These are phyloP conservation scores for Rhodomyrtus tomentosa DNA, from an alignment of 345 rosid genomes.

Conservation along the genomic window DNA sequence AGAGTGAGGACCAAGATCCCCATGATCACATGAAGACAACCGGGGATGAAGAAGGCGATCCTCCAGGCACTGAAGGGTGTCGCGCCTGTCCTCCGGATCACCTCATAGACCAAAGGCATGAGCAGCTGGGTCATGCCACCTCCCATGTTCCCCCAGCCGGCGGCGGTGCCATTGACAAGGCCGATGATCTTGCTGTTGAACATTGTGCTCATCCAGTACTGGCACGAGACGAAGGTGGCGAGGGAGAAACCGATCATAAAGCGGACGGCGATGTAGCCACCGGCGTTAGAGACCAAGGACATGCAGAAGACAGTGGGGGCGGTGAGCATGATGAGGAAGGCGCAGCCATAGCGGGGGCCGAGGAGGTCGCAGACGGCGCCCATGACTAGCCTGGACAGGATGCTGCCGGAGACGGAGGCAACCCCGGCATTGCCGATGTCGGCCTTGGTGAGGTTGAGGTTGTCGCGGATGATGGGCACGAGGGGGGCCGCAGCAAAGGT, in stretches of 20 bases:
- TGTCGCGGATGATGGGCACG: conserved; percentile 76
- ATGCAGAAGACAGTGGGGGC: conserved; percentile 88
- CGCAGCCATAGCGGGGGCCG: conserved; percentile 87
- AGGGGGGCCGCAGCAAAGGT: conserved; percentile 93
- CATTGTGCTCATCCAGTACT: conserved; percentile 98
- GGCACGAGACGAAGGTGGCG: conserved; percentile 87
- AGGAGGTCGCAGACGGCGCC: conserved; percentile 78
- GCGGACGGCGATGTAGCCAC: conserved; percentile 61
- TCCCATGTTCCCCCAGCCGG: conserved; percentile 96
- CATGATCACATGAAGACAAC: conserved; percentile 55
- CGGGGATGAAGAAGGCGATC: conserved; percentile 77
- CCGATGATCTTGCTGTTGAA: conserved; percentile 82
- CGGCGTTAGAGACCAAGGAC: conserved; percentile 51
- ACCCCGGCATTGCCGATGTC: conserved; percentile 84
- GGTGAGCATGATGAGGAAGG: conserved; percentile 62
- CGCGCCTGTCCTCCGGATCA: conserved; percentile 35
- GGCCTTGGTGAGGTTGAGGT: conserved; percentile 51
- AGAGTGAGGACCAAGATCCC: conserved; percentile 65
- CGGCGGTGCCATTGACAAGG: conserved; percentile 81
- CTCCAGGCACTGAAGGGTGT: conserved; percentile 89
- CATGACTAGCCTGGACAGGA: conserved; percentile 88
- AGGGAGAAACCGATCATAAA: conserved; percentile 95
- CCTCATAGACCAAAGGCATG: conserved; percentile 75
- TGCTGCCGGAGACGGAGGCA: conserved; percentile 87
- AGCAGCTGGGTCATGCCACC: conserved; percentile 83